Evolutionary conservation across 2,329 filamentous ascomycete species (phyloP).

Genomic region (Trichoderma semiorbis): DNA sequence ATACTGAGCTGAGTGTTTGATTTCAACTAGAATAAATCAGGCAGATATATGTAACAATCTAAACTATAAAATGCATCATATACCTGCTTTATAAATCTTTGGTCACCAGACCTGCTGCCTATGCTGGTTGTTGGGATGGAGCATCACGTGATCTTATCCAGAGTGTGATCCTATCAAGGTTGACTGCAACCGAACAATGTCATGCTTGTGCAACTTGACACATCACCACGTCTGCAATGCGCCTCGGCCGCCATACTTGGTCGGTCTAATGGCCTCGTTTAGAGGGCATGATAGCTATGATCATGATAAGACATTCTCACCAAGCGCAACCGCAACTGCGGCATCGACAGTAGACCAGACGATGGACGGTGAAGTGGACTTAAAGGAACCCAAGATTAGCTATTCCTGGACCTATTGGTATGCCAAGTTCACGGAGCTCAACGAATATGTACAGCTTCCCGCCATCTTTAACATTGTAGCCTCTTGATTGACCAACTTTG

Average conservation of each 20-base stretch:
- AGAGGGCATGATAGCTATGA: neutral
- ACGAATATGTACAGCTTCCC: neutral
- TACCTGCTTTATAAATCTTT: neutral
- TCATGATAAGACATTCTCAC: rapidly evolving
- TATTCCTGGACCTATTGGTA: neutral
- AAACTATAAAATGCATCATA: neutral
- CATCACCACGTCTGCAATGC: neutral
- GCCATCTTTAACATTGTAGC: too few relatives aligned
- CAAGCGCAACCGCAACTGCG: neutral
- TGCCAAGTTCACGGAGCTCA: neutral
- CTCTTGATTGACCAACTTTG: neutral
- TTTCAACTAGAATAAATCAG: neutral
- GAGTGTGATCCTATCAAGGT: neutral
- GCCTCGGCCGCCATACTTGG: neutral
- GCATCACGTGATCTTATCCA: neutral
- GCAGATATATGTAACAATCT: neutral
- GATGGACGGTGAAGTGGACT: neutral
- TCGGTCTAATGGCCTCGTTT: neutral
- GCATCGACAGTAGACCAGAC: neutral
- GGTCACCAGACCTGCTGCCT: neutral
- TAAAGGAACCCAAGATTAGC: neutral
- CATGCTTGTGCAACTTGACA: neutral
- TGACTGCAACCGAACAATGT: neutral
- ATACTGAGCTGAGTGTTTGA: neutral
- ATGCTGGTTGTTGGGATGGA: neutral